Evolutionary conservation across 805 yeast genomes (phyloP), one percentile per base, ranked within the genome.

Genomic region (Candida easanensis): DNA sequence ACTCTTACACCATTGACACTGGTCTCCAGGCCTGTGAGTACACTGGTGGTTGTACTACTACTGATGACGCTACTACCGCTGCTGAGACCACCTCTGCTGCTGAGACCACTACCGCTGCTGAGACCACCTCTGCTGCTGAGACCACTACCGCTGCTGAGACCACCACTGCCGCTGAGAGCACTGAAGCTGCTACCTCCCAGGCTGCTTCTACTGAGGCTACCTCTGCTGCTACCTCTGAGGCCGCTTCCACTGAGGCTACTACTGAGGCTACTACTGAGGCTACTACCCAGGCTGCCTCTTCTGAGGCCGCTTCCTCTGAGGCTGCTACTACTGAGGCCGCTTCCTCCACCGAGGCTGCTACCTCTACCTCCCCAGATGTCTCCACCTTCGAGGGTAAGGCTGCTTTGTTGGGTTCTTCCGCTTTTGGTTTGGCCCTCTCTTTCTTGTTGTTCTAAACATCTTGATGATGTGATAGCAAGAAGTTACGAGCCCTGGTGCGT

Each of bases 31-130:
- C 33, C 65, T 54, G 62, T 65, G 68, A 58, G 63, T 71, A 52
- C 69, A 63, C 36, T 50, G 60, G 36, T 71, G 53, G 19, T 64
- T 60, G 47, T 58, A 56, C 15, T 66, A 63, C 41, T 26, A 38
- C 53, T 34, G 36, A 47, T 10, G 42, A 41, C 16, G 39, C 49
- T 21, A 34, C 45, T n/a, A 34, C 47, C 15, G 48, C 49, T 26
- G 58, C 31, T 21, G 47, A 50, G 18, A 14, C 39, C 15, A 17
- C 41, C 10, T 30, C 41, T 34, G 32, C 42, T 17, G 38, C 65
- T 7, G 26, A 48, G n/a, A 27, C 42, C 20, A 23, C 38, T 17
- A 23, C 41, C 20, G 27, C 33, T 15, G 33, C 32, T 26, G 39
- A 15, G 27, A 44, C 36, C 17, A 20, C 41, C 19, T 6, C 28